These are phyloP conservation scores for Mycocentrospora acerina DNA, from an alignment of 2,329 filamentous ascomycete species.

Conservation along the genomic window DNA sequence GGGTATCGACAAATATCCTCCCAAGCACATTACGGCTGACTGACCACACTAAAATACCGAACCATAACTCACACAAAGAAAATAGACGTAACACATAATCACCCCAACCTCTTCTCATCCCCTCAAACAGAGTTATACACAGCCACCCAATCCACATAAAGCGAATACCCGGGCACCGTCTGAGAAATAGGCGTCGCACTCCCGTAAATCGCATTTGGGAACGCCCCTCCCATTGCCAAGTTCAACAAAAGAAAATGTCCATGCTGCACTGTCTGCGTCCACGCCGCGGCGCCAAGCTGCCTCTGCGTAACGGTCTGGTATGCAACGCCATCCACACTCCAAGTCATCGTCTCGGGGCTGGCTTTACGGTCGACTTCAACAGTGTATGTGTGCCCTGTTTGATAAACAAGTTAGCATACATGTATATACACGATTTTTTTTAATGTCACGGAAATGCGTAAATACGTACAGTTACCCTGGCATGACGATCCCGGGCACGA, in stretches of 20 bases:
- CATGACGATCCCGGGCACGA: slow-evolving; percentile 6
- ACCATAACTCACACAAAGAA: no score
- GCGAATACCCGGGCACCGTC: slow-evolving; percentile 1
- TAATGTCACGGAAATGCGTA: no score
- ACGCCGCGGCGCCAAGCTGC: slow-evolving; percentile 1
- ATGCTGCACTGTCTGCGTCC: slow-evolving; percentile 5
- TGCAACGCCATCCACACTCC: slow-evolving; percentile 6
- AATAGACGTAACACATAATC: no score
- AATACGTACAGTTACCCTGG: slow-evolving; percentile 4
- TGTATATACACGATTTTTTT: no score
- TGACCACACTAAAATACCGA: no score
- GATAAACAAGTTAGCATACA: no score
- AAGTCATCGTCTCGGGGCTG: slow-evolving; percentile 6
- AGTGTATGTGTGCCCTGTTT: slow-evolving; percentile 2
- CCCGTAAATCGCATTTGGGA: slow-evolving; percentile 2
- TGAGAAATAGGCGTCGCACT: slow-evolving; percentile 1
- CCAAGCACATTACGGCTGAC: no score
- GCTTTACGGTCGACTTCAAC: slow-evolving; percentile 7
- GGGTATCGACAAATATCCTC: no score
- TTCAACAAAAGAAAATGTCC: slow-evolving; percentile 10
- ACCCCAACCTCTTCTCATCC: no score
- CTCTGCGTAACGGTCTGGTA: slow-evolving; percentile 5
- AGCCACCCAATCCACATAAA: slow-evolving; percentile 10
- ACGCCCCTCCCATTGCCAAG: slow-evolving; percentile 9
- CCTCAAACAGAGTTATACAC: slow-evolving; percentile 12